Percentiles rank a stretch among this genome's conserved stretches.
Evolutionary conservation across 2,329 filamentous ascomycete species (phyloP).

Genomic region (Allantophomopsis lycopodina): DNA sequence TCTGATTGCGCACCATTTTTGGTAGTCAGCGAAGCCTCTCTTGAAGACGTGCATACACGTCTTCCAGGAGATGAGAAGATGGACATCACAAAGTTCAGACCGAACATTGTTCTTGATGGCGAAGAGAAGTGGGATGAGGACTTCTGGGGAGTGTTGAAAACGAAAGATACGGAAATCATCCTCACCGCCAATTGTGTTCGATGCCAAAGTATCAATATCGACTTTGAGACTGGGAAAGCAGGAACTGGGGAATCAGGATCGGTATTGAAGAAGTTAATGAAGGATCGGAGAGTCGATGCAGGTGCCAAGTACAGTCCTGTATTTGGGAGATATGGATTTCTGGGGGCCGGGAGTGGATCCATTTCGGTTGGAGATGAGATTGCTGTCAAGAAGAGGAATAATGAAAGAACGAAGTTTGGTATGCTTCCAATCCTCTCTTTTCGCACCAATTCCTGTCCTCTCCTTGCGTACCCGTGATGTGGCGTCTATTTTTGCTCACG

Average conservation of each 20-base stretch:
- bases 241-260: constrained; percentile 41
- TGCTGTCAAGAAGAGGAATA: constrained; percentile 24
- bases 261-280: constrained; percentile 56
- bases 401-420: constrained; percentile 32
- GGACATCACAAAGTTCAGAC: constrained; percentile 57
- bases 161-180: constrained; percentile 29
- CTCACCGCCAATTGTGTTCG: constrained; percentile 59
- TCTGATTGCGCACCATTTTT: constrained; percentile 66
- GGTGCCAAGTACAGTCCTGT: constrained; percentile 55
- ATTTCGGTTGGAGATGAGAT: constrained; percentile 33
- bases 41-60: constrained; percentile 48
- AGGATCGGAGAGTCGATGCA: constrained; percentile 55
- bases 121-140: constrained; percentile 53
- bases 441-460: too few species aligned
- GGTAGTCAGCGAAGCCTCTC: constrained; percentile 54
- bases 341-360: constrained; percentile 21
- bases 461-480: too few species aligned
- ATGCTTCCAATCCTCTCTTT: constrained; percentile 15
- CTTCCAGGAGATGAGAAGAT: constrained; percentile 34
- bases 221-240: constrained; percentile 49
- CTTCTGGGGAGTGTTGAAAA: constrained; percentile 50
- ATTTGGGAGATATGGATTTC: constrained; percentile 62
- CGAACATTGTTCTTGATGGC: constrained; percentile 57
- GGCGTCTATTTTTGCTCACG: too few species aligned
- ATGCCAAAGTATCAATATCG: constrained; percentile 58